Percentiles rank a stretch among this genome's conserved stretches.
phyloP scores from a whole-genome alignment of 2,329 filamentous ascomycete genomes.

The Xylaria sp. region DNA sequence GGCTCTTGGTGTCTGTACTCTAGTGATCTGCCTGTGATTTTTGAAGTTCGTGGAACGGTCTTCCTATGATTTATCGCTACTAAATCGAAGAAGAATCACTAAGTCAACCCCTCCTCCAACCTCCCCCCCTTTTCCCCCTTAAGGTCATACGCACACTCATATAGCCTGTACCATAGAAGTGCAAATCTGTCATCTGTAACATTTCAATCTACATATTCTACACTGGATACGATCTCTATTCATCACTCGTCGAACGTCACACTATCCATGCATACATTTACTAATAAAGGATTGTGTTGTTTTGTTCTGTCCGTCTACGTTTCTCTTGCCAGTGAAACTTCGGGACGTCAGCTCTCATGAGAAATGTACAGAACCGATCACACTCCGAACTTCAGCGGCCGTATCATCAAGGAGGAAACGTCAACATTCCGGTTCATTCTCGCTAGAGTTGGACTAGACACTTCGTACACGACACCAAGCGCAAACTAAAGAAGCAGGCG shows the following conservation, averaged over 20 bases:
- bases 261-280: background rate
- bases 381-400: background rate
- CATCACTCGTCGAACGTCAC: background rate
- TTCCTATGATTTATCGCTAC: background rate
- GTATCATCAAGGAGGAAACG: background rate
- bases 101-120: background rate
- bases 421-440: background rate
- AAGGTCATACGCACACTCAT: too few species aligned
- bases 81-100: background rate
- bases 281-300: background rate
- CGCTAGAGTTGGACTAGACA: background rate
- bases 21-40: background rate
- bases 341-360: background rate
- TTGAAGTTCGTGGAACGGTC: background rate
- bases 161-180: background rate
- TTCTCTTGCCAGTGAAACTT: background rate
- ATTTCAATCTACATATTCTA: background rate
- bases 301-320: too few species aligned
- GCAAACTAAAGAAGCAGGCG: background rate
- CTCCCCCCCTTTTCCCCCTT: background rate
- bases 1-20: background rate
- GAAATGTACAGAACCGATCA: background rate
- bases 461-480: background rate
- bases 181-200: background rate
- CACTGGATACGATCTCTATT: background rate